phyloP scores from a whole-genome alignment of 768 basidiomycete species.

The Boletus coccyginus region DNA sequence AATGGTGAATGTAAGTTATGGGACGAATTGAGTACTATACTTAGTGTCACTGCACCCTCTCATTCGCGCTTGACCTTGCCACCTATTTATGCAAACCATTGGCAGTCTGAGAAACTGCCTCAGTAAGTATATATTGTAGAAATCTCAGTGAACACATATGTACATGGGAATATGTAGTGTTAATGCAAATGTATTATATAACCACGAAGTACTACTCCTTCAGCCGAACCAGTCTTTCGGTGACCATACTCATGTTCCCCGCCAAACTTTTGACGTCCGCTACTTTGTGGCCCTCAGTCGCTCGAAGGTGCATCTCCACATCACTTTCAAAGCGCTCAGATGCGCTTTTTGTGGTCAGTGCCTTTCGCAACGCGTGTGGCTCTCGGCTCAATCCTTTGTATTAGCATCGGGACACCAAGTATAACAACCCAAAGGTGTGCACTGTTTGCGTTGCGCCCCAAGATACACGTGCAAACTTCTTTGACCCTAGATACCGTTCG shows the following conservation, averaged over 20 bases:
- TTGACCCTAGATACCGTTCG: conserved; percentile 75
- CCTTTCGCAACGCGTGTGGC: conserved; percentile 2
- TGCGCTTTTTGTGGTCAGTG: conserved; percentile 81
- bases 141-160: neutral
- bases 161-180: conserved; percentile 14
- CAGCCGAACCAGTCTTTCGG: neutral
- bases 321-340: conserved; percentile 61
- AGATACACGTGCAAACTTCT: neutral
- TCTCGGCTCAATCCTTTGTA: conserved; percentile 15
- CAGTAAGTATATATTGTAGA: neutral
- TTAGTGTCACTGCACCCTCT: neutral
- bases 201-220: neutral
- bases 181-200: neutral
- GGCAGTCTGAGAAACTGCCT: neutral
- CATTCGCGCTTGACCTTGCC: neutral
- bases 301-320: conserved; percentile 34
- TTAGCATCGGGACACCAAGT: conserved; percentile 91
- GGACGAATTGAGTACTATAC: neutral
- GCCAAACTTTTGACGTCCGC: conserved; percentile 10
- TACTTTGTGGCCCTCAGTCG: conserved; percentile 16
- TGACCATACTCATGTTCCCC: conserved; percentile 21
- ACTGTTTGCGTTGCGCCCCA: neutral
- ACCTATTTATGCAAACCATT: neutral
- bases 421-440: conserved; percentile 87
- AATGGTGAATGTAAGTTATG: conserved; percentile 46